Base-by-base conservation (phyloP, 2,329 filamentous ascomycete species). In the Thielaviopsis euricoi region DNA sequence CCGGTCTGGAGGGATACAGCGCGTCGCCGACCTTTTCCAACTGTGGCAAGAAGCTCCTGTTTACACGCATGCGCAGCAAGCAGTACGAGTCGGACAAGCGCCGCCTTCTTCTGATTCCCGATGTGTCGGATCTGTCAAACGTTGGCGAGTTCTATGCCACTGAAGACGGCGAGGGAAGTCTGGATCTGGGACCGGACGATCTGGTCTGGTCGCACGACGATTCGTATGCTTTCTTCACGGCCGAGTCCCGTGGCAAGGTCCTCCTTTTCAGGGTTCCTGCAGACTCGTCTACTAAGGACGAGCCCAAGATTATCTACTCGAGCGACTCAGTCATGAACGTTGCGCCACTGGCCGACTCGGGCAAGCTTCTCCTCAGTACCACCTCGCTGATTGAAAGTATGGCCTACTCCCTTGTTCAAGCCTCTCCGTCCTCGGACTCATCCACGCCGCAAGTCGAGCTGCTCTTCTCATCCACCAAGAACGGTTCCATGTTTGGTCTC, bases 11-110 rank as follows among this genome's bases (percentile, higher is more conserved):
- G 61, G 86, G 86, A 6, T 87, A 88, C 63, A 80, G 77, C 23
- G 74, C 74, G 19, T 73, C 72, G 2, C 89, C 89, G 0, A 76
- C 79, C 0, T 95, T 94, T 70, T 90, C 87, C 2, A 81, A 81
- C 3, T 77, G 85, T 64, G 87, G 87, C 10, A 79, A 75, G 40
- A 78, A 79, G 60, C 73, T 91, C 25, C 87, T 81, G 1, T 95
- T 94, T 67, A 75, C 87, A 29, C 81, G 86, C 61, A 95, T 94
- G 89, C 78, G 79, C 62, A 78, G 78, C 58, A 76, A 80, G 55
- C 81, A 85, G 60, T 95, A 95, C 67, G 89, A 96, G 69, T 80
- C 85, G 17, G 89, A 95, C 71, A 86, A 86, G 68, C 78, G 84
- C 51, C 78, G 82, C 51, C 71, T 89, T 3, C 71, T 89, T 61